Evolutionary conservation across 2,329 filamentous ascomycete genomes (phyloP).

Genomic region (Blumeriella jaapii): DNA sequence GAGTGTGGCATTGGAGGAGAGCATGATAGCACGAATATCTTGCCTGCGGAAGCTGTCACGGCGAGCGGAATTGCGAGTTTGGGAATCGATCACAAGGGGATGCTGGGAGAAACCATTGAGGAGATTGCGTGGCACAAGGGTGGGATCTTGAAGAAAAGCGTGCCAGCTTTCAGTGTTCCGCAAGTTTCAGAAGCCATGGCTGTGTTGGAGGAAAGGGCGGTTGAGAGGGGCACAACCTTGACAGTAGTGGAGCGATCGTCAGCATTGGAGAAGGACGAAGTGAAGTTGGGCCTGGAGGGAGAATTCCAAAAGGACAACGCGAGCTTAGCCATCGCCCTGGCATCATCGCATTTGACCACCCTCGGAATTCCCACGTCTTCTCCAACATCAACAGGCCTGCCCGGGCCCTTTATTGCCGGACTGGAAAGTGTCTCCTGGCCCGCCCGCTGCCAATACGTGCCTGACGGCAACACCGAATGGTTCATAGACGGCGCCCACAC

Average conservation of each 20-base stretch:
- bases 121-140: conserved; percentile 89
- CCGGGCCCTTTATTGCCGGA: conserved; percentile 55
- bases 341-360: conserved; percentile 38
- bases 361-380: conserved; percentile 21
- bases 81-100: conserved; percentile 73
- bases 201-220: conserved; percentile 48
- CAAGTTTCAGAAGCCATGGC: conserved; percentile 44
- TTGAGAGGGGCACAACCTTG: conserved; percentile 25
- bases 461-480: conserved; percentile 55
- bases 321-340: conserved; percentile 43
- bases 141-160: conserved; percentile 66
- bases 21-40: conserved; percentile 83
- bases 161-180: conserved; percentile 49
- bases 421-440: conserved; percentile 65
- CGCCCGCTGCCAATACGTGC: conserved; percentile 59
- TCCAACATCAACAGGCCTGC: conserved; percentile 30
- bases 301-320: conserved; percentile 48
- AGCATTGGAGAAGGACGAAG: conserved; percentile 30
- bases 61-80: conserved; percentile 68
- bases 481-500: conserved; percentile 94
- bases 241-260: conserved; percentile 19
- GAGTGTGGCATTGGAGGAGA: conserved; percentile 94
- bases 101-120: conserved; percentile 69
- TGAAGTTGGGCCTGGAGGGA: conserved; percentile 39
- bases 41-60: conserved; percentile 42